A percentile compares a stretch with the other conserved stretches of the same genome.
Evolutionary conservation across 495 filamentous ascomycete species (phyloP).

Genomic region (Cercophora sp.): DNA sequence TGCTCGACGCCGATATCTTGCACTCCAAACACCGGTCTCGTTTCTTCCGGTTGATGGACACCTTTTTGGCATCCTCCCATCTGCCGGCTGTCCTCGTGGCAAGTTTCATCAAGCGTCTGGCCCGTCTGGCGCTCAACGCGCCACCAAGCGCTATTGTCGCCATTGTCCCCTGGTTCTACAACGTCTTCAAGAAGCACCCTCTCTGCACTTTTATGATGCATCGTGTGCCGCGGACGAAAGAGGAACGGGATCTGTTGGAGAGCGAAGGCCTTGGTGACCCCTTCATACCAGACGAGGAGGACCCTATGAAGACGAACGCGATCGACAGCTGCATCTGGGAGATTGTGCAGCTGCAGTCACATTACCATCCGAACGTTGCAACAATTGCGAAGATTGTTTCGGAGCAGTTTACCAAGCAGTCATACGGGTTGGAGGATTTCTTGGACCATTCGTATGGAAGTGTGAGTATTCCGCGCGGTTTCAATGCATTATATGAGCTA

Average conservation of each 20-base stretch:
- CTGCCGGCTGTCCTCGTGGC: slow-evolving; percentile 86
- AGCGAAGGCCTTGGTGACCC: slow-evolving; percentile 71
- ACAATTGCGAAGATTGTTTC: slow-evolving; percentile 90
- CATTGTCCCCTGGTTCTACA: slow-evolving; percentile 91
- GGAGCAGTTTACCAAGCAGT: slow-evolving; percentile 95
- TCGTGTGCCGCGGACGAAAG: slow-evolving; percentile 58
- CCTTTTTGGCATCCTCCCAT: slow-evolving; percentile 88
- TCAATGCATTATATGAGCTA: slow-evolving; percentile 15
- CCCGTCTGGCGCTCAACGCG: slow-evolving; percentile 75
- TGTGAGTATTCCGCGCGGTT: slow-evolving; percentile 46
- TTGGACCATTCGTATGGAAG: slow-evolving; percentile 89
- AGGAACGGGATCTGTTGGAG: slow-evolving; percentile 53
- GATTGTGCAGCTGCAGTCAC: slow-evolving; percentile 78
- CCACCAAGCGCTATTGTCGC: slow-evolving; percentile 84
- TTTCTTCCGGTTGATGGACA: slow-evolving; percentile 90
- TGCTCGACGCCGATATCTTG: slow-evolving; percentile 77
- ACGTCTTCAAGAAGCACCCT: slow-evolving; percentile 85
- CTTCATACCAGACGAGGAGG: slow-evolving; percentile 67
- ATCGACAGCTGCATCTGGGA: slow-evolving; percentile 96
- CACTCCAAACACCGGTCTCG: slow-evolving; percentile 91
- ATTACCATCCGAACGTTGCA: slow-evolving; percentile 97
- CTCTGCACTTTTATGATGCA: slow-evolving; percentile 95
- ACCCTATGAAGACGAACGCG: slow-evolving; percentile 81
- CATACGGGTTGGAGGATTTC: slow-evolving; percentile 92
- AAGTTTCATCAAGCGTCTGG: slow-evolving; percentile 89